Evolutionary conservation across 2,329 filamentous ascomycete species (phyloP), one percentile per base, ranked within the genome.

Genomic region (Bimuria novae-zelandiae): DNA sequence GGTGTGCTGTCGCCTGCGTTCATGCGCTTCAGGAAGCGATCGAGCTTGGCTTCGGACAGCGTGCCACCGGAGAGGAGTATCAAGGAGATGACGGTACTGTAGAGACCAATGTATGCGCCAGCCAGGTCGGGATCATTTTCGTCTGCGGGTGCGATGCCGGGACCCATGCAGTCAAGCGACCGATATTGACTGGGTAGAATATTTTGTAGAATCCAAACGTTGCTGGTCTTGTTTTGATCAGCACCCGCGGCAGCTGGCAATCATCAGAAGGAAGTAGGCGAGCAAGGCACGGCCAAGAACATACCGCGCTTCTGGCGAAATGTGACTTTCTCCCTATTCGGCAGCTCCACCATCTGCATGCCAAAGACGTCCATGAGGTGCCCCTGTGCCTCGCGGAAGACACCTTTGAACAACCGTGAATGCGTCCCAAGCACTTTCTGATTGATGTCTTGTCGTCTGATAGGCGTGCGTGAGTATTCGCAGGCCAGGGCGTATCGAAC

Each of bases 301-400:
- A 55, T 76, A 87, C 88, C 89, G 80, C 89, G 87, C 63, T 90
- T 84, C 69, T 96, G 89, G 54, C 85, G 86, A 29, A 96, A 75
- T 0, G 91, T 91, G 43, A 89, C 82, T 73, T 92, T 95, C 67
- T 97, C 93, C 65, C 83, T 84, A 1, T 83, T 79, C 0, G 94
- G 92, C 44, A 97, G 79, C 75, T 97, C 92, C 3, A 85, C 81
- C 80, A 99, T 83, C 71, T 92, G 83, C 92, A 97, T 96, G n/a
- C 94, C 94, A 75, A 96, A 97, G 1, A 87, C 82, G 1, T 77
- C 76, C 42, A 81, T 79, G 32, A 99, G 77, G 60, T 89, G 83
- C 29, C 78, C 75, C 71, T 99, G 93, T 36, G 93, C 90, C 35
- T 83, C 79, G 0, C 84, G 83, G 66, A 96, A 97, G 3, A 97